Evolutionary conservation across 768 basidiomycete genomes (phyloP).

Genomic region (Tremella mesenterica): DNA sequence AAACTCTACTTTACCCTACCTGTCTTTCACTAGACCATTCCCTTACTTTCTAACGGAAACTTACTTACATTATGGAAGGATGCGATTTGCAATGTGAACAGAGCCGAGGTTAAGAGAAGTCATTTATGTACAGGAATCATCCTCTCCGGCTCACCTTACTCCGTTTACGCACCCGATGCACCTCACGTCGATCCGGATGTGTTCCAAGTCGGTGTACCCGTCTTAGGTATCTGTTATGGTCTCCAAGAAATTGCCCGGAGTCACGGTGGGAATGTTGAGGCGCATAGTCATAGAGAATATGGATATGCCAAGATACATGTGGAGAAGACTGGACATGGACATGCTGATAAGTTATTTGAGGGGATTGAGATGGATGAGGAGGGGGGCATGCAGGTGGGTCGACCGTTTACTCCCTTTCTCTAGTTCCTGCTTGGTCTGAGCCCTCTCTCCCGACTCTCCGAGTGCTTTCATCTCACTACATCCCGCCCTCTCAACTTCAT

Average conservation of each 20-base stretch:
- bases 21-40: no score
- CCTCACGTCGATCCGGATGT: slow-evolving; percentile 90
- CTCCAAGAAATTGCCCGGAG: slow-evolving; percentile 92
- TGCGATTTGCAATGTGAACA: no score
- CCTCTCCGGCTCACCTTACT: slow-evolving; percentile 94
- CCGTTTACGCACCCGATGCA: slow-evolving; percentile 85
- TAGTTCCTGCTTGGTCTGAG: background rate
- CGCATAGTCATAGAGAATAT: slow-evolving; percentile 88
- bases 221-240: slow-evolving; percentile 96
- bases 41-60: no score
- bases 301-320: slow-evolving; percentile 79
- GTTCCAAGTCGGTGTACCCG: slow-evolving; percentile 71
- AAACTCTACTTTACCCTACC: no score
- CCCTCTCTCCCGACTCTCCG: background rate
- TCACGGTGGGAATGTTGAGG: slow-evolving; percentile 70
- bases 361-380: slow-evolving; percentile 54
- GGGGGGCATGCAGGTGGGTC: slow-evolving; percentile 71
- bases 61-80: no score
- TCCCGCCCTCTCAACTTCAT: no score
- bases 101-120: background rate
- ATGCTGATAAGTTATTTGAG: slow-evolving; percentile 69
- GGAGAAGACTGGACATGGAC: slow-evolving; percentile 53
- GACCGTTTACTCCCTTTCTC: background rate
- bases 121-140: slow-evolving; percentile 62
- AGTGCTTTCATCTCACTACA: background rate